Conservation (phyloP, 1,139 yeast genomes). For the Magnusiomyces magnusii region DNA sequence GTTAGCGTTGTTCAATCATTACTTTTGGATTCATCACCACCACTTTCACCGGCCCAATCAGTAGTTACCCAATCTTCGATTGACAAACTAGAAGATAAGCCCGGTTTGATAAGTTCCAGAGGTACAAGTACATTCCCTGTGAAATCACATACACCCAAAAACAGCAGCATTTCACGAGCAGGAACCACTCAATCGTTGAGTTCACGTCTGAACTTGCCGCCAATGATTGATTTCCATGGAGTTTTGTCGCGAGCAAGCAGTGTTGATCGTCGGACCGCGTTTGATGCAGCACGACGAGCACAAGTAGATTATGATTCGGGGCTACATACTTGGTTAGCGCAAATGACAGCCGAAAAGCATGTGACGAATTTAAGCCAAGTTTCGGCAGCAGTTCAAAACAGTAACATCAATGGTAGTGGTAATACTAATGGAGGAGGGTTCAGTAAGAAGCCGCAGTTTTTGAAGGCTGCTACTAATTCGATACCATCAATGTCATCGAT, state of each 20-base stretch:
- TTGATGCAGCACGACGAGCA: conserved; percentile 24
- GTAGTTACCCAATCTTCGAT: background rate
- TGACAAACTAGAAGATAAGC: background rate
- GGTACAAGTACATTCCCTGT: background rate
- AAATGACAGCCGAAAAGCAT: conserved; percentile 15
- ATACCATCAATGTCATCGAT: conserved; percentile 18
- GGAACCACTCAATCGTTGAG: background rate
- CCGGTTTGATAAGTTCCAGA: background rate
- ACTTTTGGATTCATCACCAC: background rate
- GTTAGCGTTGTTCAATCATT: background rate
- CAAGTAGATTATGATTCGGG: conserved; percentile 33
- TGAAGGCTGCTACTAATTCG: background rate
- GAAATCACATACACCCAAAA: background rate
- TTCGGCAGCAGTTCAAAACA: background rate
- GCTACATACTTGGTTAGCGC: conserved; percentile 31
- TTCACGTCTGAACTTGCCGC: conserved; percentile 27
- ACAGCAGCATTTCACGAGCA: background rate
- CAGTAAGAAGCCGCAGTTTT: background rate
- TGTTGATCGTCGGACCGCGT: conserved; percentile 25
- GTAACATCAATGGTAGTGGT: background rate
- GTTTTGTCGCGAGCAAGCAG: conserved; percentile 27
- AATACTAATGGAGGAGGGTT: background rate
- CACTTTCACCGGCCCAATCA: background rate
- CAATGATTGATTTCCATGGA: conserved; percentile 32
- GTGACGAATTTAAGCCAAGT: background rate